Conservation (phyloP, 2,329 filamentous ascomycete genomes). For the Hypoxylon sp. region DNA sequence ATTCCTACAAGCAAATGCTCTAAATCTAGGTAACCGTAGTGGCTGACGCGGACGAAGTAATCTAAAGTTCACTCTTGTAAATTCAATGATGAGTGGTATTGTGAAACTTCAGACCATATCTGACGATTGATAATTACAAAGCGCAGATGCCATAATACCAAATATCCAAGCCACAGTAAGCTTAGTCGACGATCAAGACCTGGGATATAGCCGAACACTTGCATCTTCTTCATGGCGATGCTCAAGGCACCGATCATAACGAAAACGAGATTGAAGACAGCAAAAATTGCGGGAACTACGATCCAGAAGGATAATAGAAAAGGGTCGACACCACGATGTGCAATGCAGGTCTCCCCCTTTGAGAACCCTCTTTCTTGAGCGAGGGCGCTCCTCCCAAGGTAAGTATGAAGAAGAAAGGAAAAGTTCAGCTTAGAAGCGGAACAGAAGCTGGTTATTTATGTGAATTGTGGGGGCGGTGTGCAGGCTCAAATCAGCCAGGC, state of each 20-base stretch:
- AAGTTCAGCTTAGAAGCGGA: slow-evolving; percentile 7
- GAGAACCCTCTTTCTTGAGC: slow-evolving; percentile 52
- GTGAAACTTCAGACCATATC: too few relatives aligned
- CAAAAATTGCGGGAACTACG: slow-evolving; percentile 57
- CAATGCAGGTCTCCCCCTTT: slow-evolving; percentile 67
- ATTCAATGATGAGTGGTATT: too few relatives aligned
- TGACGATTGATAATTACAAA: too few relatives aligned
- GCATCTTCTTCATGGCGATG: slow-evolving; percentile 33
- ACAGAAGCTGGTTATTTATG: slow-evolving; percentile 11
- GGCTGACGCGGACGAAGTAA: too few relatives aligned
- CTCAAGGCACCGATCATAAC: slow-evolving; percentile 31
- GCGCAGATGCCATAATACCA: too few relatives aligned
- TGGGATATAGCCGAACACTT: neutral
- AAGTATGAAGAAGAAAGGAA: slow-evolving; percentile 55
- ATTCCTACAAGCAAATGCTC: slow-evolving; percentile 44
- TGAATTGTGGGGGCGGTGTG: slow-evolving; percentile 16
- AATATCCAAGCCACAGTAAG: too few relatives aligned
- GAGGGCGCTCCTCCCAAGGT: slow-evolving; percentile 53
- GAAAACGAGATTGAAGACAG: slow-evolving; percentile 41
- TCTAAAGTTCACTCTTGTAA: too few relatives aligned
- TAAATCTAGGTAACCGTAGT: neutral
- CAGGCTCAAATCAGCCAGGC: slow-evolving; percentile 21
- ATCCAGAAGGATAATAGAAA: slow-evolving; percentile 55
- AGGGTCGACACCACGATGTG: slow-evolving; percentile 67
- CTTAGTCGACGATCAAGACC: neutral